Percentiles rank a stretch among this genome's conserved stretches.
phyloP scores from a whole-genome alignment of 352 stramenopile species.

The Thalassiosira ordinaria region DNA sequence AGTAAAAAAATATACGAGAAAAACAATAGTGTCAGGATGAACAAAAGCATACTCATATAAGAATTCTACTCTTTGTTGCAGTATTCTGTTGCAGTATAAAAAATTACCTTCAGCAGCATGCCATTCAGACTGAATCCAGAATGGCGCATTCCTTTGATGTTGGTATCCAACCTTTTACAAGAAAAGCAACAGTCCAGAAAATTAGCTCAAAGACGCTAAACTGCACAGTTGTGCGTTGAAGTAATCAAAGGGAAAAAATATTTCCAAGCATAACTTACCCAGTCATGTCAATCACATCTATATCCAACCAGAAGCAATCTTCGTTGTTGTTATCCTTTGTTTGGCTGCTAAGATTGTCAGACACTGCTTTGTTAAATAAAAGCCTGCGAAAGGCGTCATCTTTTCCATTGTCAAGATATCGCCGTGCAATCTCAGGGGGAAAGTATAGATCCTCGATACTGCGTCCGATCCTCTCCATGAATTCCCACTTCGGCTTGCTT shows the following conservation, averaged over 20 bases:
- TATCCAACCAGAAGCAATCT: constrained; percentile 81
- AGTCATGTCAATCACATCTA: constrained; percentile 90
- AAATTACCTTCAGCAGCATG: constrained; percentile 83
- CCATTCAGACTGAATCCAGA: constrained; percentile 90
- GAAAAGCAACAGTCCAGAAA: too few relatives aligned
- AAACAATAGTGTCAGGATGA: too few relatives aligned
- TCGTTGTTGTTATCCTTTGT: background rate
- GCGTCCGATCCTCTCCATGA: constrained; percentile 27
- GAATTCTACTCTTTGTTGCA: too few relatives aligned
- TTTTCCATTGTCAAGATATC: background rate
- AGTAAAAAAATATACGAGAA: too few relatives aligned
- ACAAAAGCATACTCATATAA: too few relatives aligned
- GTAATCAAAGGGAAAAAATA: too few relatives aligned
- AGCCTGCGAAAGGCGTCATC: background rate
- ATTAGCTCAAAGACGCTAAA: too few relatives aligned
- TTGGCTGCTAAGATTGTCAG: background rate
- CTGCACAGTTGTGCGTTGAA: too few relatives aligned
- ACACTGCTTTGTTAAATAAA: constrained; percentile 1
- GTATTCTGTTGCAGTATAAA: too few relatives aligned
- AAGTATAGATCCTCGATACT: constrained; percentile 43
- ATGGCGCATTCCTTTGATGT: constrained; percentile 88
- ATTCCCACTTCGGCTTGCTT: constrained; percentile 14
- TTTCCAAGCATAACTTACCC: too few relatives aligned
- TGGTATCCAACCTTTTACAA: too few relatives aligned
- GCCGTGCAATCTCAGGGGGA: background rate